Conservation (phyloP, 2,329 filamentous ascomycete genomes). For the Epichloe sp. region DNA sequence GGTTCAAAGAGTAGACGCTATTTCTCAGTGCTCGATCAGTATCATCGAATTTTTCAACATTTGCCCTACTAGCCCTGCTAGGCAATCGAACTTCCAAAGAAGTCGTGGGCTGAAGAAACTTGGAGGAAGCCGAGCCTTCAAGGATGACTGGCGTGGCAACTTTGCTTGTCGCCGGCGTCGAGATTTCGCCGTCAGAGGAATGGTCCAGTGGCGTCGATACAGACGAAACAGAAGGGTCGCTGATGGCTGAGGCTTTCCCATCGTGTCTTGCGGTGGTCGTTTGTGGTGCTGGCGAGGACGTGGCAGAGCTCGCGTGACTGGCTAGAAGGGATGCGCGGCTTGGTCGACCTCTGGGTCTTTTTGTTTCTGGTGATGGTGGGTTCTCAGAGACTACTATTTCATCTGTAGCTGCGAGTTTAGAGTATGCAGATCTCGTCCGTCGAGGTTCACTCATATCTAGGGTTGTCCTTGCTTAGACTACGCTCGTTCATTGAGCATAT, state of each 20-base stretch:
- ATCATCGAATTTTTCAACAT: conserved; percentile 10
- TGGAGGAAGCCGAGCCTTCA: conserved; percentile 6
- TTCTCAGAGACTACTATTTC: conserved; percentile 1
- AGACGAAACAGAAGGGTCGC: conserved; percentile 20
- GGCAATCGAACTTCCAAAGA: conserved; percentile 20
- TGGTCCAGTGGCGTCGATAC: conserved; percentile 16
- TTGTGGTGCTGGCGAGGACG: conserved; percentile 3
- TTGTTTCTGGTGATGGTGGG: conserved; percentile 1
- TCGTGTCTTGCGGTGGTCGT: neutral
- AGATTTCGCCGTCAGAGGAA: conserved; percentile 20
- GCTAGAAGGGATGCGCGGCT: conserved; percentile 8
- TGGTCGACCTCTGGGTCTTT: conserved; percentile 14
- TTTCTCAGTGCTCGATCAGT: conserved; percentile 18
- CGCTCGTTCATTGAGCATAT: neutral
- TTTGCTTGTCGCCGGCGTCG: conserved; percentile 25
- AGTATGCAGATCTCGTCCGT: conserved; percentile 1
- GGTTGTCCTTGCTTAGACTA: neutral
- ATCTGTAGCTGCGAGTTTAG: neutral
- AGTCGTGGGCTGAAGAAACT: neutral
- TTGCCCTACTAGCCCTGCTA: conserved; percentile 11
- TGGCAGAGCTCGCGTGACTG: conserved; percentile 7
- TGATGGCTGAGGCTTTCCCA: conserved; percentile 8
- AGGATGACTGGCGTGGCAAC: conserved; percentile 20
- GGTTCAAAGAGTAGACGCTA: conserved; percentile 35
- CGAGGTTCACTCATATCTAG: neutral